Evolutionary conservation across 2,329 filamentous ascomycete species (phyloP), one percentile per base, ranked within the genome.

Genomic region (Chrysoporthe puriensis): DNA sequence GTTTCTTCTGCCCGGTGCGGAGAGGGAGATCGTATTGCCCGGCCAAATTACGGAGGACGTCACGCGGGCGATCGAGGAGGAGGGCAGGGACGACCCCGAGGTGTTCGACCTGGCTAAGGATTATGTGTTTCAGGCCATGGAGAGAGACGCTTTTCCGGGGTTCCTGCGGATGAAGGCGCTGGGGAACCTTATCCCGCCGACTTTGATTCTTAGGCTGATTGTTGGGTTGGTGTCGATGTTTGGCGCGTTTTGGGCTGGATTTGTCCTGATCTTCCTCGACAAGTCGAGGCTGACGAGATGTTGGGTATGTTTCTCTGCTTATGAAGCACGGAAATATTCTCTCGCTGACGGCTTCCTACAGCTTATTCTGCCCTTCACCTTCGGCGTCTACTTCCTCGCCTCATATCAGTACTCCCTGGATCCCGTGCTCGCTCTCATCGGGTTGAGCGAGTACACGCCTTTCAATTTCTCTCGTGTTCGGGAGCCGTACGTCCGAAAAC

Each of bases 81-180:
- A 93, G 71, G 93, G 93, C 58, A 90, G 96, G 73, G 96, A 98
- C 74, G 96, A 99, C 76, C 96, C 96, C 0, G 96, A 99, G 78
- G 91, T 99, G 14, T 99, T 99, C 74, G 96, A 98, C 77, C 90
- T 93, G 26, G 96, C 96, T 65, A 99, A 99, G 83, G 96, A 99
- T 81, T 99, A 98, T 77, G 96, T 98, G 70, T 99, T 98, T 79
- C 96, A 99, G 80, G 96, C 96, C 44, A 99, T 99, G 96, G 96
- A 99, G 81, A 89, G 96, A 66, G 96, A 99, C 81, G 96, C 96
- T n/a, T 99, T 97, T 77, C 96, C 96, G 0, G 95, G 95, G 0
- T 99, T 99, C 80, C 85, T 99, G 68, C 88, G 95, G 76, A 93
- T 93, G 81, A 98, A 98, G 81, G 96, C 96, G 2, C 85, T 99